phyloP scores from a whole-genome alignment of 192 early-diverging fungal species.

The Globomyces pollinis-pini region DNA sequence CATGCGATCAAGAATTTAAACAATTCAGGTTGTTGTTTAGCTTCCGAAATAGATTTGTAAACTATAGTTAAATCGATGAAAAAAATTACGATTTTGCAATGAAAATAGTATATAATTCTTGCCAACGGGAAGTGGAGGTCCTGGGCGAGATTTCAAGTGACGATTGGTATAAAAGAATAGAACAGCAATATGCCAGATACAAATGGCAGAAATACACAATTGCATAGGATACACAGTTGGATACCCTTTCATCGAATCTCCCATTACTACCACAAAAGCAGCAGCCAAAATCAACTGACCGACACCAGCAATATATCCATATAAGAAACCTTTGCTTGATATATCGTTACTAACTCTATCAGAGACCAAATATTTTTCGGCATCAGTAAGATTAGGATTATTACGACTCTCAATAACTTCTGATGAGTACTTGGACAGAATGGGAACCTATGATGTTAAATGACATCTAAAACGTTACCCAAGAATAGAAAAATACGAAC shows the following conservation, averaged over 20 bases:
- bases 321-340: conserved; percentile 16
- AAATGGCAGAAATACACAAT: conserved; percentile 11
- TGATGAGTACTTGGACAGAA: neutral
- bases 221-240: conserved; percentile 18
- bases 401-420: neutral
- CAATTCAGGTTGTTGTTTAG: conserved; percentile 10
- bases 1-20: conserved; percentile 29
- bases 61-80: neutral
- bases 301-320: conserved; percentile 10
- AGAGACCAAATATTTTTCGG: neutral
- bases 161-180: neutral
- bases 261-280: conserved; percentile 2
- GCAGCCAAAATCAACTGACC: conserved; percentile 12
- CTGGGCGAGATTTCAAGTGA: conserved; percentile 14
- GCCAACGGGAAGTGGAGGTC: conserved; percentile 24
- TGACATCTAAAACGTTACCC: too few species aligned
- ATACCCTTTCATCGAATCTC: neutral
- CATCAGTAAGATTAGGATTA: neutral
- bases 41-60: neutral
- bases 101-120: neutral
- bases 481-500: conserved; percentile 20
- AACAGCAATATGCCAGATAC: conserved; percentile 15
- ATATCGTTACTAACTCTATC: conserved; percentile 19
- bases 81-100: neutral
- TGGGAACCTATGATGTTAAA: too few species aligned